Conservation (phyloP, 2,329 filamentous ascomycete genomes). For the Fusarium heterosporum region DNA sequence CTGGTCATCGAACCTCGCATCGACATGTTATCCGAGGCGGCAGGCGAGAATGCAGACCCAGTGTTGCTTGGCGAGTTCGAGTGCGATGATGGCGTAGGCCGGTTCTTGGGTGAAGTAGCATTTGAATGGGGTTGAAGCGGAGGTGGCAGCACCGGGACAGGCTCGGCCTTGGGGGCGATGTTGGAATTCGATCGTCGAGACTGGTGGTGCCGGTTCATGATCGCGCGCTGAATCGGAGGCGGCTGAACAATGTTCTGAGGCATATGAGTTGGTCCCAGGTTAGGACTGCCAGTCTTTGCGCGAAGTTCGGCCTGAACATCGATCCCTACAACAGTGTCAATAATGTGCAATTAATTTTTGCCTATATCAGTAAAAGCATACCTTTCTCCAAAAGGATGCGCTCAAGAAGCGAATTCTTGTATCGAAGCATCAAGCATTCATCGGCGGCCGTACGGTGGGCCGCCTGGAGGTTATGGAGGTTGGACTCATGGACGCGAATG, state of each 20-base stretch:
- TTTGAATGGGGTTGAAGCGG: constrained; percentile 65
- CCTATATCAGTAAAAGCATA: not conserved
- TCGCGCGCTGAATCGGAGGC: constrained; percentile 81
- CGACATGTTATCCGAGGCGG: constrained; percentile 61
- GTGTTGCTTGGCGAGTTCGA: constrained; percentile 66
- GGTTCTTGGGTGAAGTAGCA: constrained; percentile 73
- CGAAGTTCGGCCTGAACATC: constrained; percentile 97
- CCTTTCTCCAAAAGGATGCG: constrained; percentile 94
- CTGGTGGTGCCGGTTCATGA: constrained; percentile 84
- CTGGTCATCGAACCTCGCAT: constrained; percentile 56
- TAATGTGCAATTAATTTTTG: not conserved
- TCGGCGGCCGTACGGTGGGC: constrained; percentile 95
- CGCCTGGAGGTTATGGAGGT: constrained; percentile 89
- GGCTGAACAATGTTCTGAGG: constrained; percentile 76
- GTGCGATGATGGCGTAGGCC: constrained; percentile 86
- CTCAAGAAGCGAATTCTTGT: constrained; percentile 97
- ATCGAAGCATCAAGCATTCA: constrained; percentile 97
- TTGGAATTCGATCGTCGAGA: constrained; percentile 77
- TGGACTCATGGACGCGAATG: constrained; percentile 96
- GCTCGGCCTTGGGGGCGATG: constrained; percentile 79
- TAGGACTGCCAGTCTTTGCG: constrained; percentile 90
- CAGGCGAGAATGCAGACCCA: constrained; percentile 58
- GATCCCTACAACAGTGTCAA: constrained; percentile 65
- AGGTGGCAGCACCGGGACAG: constrained; percentile 61
- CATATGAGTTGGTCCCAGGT: constrained; percentile 76